Base-by-base conservation (phyloP, 2,329 filamentous ascomycete species). In the Sarocladium strictum region DNA sequence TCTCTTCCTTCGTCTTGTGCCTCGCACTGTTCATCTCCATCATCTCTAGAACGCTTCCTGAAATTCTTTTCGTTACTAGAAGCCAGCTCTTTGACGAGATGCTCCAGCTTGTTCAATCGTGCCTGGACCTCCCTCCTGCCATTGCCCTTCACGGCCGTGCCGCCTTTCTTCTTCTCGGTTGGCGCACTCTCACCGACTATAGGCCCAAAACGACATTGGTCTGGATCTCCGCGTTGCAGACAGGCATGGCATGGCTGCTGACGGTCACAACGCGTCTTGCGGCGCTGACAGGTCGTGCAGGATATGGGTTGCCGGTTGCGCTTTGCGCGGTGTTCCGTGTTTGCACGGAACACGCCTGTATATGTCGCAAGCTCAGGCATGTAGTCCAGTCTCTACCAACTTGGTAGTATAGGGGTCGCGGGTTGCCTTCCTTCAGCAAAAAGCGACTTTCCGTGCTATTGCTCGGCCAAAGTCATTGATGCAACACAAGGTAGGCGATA, bases 191-290 rank as follows among this genome's bases (percentile, higher is more conserved):
- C 55, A 7, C 53, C 53, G 29, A 56, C 55, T 55, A 27, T 15
- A 17, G 59, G 24, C 7, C 65, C 63, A 54, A 72, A 73, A 23
- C 59, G 62, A 54, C 73, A 75, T 2, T 55, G 37, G 3, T 56
- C 56, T 3, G 57, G 61, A n/a, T 71, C 66, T 15, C 69, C 69
- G 33, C 72, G 67, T 61, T 68, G 72, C 52, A 61, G 61, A 57
- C 74, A 76, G 6, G 69, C 66, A 21, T 67, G 64, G 57, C 73
- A 76, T 1, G 72, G 72, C 38, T 67, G 68, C 53, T 63, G 65
- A 14, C 72, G 67, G 57, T 76, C 73, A 57, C 73, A 76, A 54
- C 68, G 69, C 7, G 71, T 66, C 62, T 76, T 76, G 56, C 73
- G 71, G 19, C 62, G 62, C 57, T 74, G 73, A 55, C 73, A 76